Evolutionary conservation across 2,329 filamentous ascomycete species (phyloP).

Genomic region (Alternaria arborescens): DNA sequence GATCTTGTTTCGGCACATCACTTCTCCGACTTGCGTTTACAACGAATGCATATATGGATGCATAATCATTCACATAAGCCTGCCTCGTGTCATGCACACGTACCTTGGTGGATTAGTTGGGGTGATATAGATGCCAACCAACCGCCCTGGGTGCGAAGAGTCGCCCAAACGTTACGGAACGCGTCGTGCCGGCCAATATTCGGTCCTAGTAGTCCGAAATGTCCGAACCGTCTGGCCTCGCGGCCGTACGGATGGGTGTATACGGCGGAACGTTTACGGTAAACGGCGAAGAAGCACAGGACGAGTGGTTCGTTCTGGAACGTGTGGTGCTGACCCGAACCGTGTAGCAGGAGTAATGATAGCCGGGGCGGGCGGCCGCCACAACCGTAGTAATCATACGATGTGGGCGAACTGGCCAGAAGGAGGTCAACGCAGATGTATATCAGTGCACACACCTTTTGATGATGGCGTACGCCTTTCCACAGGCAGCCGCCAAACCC

Average conservation of each 20-base stretch:
- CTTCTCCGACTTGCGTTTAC: background rate
- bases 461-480: background rate
- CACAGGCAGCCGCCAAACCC: slow-evolving; percentile 1
- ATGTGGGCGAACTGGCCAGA: background rate
- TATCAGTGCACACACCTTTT: slow-evolving; percentile 3
- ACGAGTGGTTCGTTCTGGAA: slow-evolving; percentile 2
- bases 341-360: background rate
- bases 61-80: background rate
- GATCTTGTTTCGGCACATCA: background rate
- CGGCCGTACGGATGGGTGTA: background rate
- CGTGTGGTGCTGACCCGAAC: background rate
- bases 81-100: slow-evolving; percentile 4
- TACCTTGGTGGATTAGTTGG: background rate
- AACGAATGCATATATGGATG: background rate
- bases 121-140: background rate
- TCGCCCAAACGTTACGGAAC: slow-evolving; percentile 1
- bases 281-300: background rate
- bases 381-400: slow-evolving; percentile 8
- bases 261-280: background rate
- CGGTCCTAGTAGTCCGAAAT: background rate
- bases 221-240: background rate
- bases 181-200: slow-evolving; percentile 5
- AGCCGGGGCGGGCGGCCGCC: slow-evolving; percentile 2
- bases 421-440: background rate
- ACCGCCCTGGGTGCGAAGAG: background rate